Evolutionary conservation across 2,329 filamentous ascomycete species (phyloP), one percentile per base, ranked within the genome.

Genomic region (Claviceps spartinae): DNA sequence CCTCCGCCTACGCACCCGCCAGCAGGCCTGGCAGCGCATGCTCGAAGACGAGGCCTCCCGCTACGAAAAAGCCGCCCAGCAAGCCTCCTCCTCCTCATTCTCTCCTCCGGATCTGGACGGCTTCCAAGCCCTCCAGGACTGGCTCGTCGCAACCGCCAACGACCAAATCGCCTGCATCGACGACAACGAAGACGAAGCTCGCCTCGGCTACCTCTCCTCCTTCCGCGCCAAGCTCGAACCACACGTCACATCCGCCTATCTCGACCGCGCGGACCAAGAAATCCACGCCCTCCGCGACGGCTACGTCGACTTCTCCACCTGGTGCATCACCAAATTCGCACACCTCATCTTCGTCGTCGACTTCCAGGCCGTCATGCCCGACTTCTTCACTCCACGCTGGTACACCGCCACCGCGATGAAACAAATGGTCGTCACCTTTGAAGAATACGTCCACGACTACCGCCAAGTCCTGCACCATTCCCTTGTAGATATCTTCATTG

Each of bases 131-230:
- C 73, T 95, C 30, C 87, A 95, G 65, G 93, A 98, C 70, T 98
- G 91, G 89, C 83, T 98, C 52, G 83, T 98, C 50, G 90, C 93
- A 46, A 88, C 94, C 53, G 93, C 94, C 59, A 98, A 98, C 70
- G 93, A 98, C 69, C 93, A 98, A 67, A 97, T 98, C 65, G 90
- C 90, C 52, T 96, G 89, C 68, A 95, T 98, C 62, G 93, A 97
- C 66, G 94, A 97, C 63, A 85, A 85, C 58, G 85, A 88, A 55
- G 85, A 87, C 50, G 81, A 82, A 50, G 81, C 79, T 54, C 82
- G 85, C 36, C 73, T 86, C 26, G 87, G 86, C 34, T 96, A 96
- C 70, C 77, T 97, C 48, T 84, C 87, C 4, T 84, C 85, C 61
- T 96, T 96, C 79, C 82, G 82, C 59, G 81, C 83, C 59, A 88